Evolutionary conservation across 176 grass and related monocot genomes (phyloP).

Genomic region (Saccharum officinarum): DNA sequence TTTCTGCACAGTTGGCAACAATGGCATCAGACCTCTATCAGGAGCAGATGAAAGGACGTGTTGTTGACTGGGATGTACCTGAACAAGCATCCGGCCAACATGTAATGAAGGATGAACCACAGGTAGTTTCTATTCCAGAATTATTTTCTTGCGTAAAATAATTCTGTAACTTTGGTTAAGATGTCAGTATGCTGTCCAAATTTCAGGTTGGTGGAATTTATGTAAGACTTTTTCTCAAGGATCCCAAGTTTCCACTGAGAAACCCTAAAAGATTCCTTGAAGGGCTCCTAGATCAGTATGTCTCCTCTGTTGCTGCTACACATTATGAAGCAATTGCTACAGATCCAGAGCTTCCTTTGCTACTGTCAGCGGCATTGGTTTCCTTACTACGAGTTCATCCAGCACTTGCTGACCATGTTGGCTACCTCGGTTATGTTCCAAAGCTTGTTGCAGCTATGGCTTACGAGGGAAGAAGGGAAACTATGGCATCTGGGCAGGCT

Average conservation of each 20-base stretch:
- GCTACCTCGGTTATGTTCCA: conserved; percentile 98
- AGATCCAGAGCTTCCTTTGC: conserved; percentile 91
- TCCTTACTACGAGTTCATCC: conserved; percentile 96
- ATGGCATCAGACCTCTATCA: conserved; percentile 94
- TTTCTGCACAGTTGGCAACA: conserved; percentile 90
- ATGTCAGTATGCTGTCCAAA: conserved; percentile 40
- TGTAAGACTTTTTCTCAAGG: conserved; percentile 96
- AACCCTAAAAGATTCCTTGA: conserved; percentile 99
- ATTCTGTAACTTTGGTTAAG: conserved; percentile 24
- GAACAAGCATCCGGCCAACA: conserved; percentile 95
- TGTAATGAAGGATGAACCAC: conserved; percentile 99
- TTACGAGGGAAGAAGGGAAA: conserved; percentile 88
- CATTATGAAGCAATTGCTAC: conserved; percentile 78
- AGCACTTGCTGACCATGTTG: conserved; percentile 96
- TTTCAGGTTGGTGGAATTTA: conserved; percentile 98
- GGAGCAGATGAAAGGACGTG: conserved; percentile 92
- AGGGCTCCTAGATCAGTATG: conserved; percentile 98
- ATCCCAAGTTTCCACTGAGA: conserved; percentile 98
- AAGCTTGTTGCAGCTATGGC: conserved; percentile 96
- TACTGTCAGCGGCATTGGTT: conserved; percentile 92
- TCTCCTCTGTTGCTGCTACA: conserved; percentile 91
- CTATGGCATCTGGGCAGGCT: conserved; percentile 73
- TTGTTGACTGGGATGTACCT: conserved; percentile 99
- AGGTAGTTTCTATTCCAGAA: conserved; percentile 56
- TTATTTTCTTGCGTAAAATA: neutral